Base-by-base conservation (phyloP, 2,329 filamentous ascomycete species). In the Monosporascus sp. region DNA sequence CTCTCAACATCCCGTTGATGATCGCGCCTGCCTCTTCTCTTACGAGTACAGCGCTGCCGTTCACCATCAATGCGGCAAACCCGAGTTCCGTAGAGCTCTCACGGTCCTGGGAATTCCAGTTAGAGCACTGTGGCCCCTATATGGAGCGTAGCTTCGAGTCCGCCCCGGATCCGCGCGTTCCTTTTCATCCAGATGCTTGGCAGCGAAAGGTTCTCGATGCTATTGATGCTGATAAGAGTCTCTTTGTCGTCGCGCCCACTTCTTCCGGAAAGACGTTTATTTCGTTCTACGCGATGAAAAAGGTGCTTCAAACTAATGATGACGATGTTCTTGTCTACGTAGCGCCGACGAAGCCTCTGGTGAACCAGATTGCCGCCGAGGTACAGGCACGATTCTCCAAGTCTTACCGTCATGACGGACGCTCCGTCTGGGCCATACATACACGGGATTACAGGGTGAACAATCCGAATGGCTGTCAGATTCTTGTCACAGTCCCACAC, bases 201-300 rank as follows among this genome's bases (percentile, higher is more conserved):
- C 88, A 93, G 68, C 74, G 86, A 52, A 75, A 82, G 38, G 88
- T 92, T 0, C 75, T 93, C 1, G 86, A 93, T 57, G 80, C 82
- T 39, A 85, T 92, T 38, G 88, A 93, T 65, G 77, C 76, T 0
- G 76, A 87, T 51, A 80, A 84, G 58, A 90, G 86, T 60, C 72
- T 90, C 0, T 85, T 92, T 54, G 86, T 90, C 0, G 83, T 92
- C 8, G 88, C 88, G 0, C 88, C 88, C 0, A 93, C 88, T 0
- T 89, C 85, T 24, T 85, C 89, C 0, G 89, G 89, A 57, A 93
- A 92, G 68, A 93, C 88, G 0, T 93, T 92, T 67, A 92, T 92
- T 54, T 87, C 83, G 1, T 93, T 92, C 67, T 91, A 93, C 61
- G 88, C 88, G 1, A 93, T 92, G 86, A 86, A 88, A 62, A 85